Base-by-base conservation (phyloP, 345 rosid genomes). In the Kernera saxatilis region DNA sequence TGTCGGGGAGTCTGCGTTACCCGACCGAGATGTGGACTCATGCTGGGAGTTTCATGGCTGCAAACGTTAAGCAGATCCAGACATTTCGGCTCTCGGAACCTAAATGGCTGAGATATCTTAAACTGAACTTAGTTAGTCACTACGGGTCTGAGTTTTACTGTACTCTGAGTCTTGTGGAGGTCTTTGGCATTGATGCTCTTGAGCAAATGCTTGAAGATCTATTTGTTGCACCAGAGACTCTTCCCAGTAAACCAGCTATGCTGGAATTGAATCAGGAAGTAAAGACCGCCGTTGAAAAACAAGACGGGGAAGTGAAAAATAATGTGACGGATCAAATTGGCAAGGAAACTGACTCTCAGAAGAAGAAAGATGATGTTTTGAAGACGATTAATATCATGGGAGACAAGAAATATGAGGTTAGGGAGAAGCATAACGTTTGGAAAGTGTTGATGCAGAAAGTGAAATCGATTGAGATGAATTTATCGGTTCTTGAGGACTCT, bases 131-230 rank as follows among this genome's bases (percentile, higher is more conserved):
- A 69, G 74, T 82, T 8, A 86, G 92, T 66, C 98, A 93, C 77
- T 89, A 93, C n/a, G 97, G 98, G 2, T 87, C 94, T 11, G 94
- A 87, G 82, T 87, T 87, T 85, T 93, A 93, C 79, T 93, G 98
- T 84, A 93, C 96, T 0, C 57, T 93, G 68, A 91, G 96, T 56
- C 85, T 82, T 46, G 74, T 91, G 9, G 97, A 91, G 82, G 97
- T 93, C 5, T 84, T 83, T 49, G 98, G 97, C 25, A 89, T 91
- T 8, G 96, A 93, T 78, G 98, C 96, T 26, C 87, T 93, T 36
- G 93, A 91, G 76, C 79, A 86, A 52, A 93, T 93, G 98, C 88
- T 93, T 35, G 97, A 93, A 79, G 98, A 93, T 85, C 87, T 93
- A 49, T 81, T 89, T 62, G 84, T 87, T 49, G 74, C 79, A 15